Percentiles rank a stretch among this genome's conserved stretches.
phyloP scores from a whole-genome alignment of 805 yeast species.

The Yamadazyma laniorum region DNA sequence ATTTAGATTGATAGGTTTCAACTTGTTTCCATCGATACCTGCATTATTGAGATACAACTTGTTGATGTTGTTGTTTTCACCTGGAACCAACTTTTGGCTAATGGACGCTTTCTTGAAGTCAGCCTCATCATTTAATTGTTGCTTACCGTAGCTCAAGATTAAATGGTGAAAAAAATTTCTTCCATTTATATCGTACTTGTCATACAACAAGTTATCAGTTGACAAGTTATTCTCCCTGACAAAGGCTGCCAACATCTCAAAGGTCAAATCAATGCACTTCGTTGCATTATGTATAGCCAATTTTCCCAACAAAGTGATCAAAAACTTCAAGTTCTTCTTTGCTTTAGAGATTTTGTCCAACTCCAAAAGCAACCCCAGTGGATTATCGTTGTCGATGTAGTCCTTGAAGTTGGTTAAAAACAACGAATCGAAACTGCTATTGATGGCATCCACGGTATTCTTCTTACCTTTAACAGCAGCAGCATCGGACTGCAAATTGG shows the following conservation, averaged over 20 bases:
- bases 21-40: slow-evolving; percentile 25
- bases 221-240: slow-evolving; percentile 29
- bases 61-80: slow-evolving; percentile 27
- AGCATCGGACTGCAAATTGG: not conserved
- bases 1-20: slow-evolving; percentile 25
- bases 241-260: slow-evolving; percentile 46
- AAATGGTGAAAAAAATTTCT: slow-evolving; percentile 85
- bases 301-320: slow-evolving; percentile 63
- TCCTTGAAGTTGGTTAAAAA: slow-evolving; percentile 9
- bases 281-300: slow-evolving; percentile 57
- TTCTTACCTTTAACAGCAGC: slow-evolving; percentile 1
- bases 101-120: slow-evolving; percentile 13
- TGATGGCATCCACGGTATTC: not conserved
- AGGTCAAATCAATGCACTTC: slow-evolving; percentile 55
- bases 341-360: slow-evolving; percentile 34
- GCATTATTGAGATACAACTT: slow-evolving; percentile 25
- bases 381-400: slow-evolving; percentile 40
- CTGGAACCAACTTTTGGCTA: slow-evolving; percentile 27
- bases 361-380: slow-evolving; percentile 41
- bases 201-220: slow-evolving; percentile 32
- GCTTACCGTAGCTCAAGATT: slow-evolving; percentile 74
- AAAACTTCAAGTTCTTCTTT: slow-evolving; percentile 46
- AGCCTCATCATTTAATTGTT: slow-evolving; percentile 25
- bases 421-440: slow-evolving; percentile 10
- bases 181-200: slow-evolving; percentile 71